Percentiles rank a stretch among this genome's conserved stretches.
phyloP scores from a whole-genome alignment of 78 protist species.

The Pigoraptor vietnamica region DNA sequence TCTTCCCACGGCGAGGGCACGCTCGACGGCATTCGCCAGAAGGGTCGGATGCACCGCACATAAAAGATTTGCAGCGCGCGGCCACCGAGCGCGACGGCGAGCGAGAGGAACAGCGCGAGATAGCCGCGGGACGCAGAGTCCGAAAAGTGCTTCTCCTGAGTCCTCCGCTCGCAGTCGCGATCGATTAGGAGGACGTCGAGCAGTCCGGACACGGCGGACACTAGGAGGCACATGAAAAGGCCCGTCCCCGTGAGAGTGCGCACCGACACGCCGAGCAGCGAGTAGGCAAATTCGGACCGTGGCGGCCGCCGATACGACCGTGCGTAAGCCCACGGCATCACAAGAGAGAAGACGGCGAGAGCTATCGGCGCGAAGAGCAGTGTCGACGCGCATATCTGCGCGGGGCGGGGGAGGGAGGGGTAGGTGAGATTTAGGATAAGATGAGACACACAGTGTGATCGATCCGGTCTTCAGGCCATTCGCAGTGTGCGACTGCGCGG shows the following conservation, averaged over 20 bases:
- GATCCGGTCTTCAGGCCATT: too few species aligned
- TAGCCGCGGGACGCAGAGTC: background rate
- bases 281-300: background rate
- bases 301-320: background rate
- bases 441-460: too few species aligned
- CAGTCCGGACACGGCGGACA: background rate
- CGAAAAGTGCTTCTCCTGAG: background rate
- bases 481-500: too few species aligned
- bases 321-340: background rate
- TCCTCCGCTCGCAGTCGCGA: background rate
- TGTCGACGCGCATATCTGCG: background rate
- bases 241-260: background rate
- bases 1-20: background rate
- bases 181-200: background rate
- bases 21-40: background rate
- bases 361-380: background rate
- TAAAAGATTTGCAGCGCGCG: background rate
- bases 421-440: background rate
- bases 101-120: background rate
- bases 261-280: background rate
- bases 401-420: background rate
- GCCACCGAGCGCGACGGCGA: background rate
- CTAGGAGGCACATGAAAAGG: background rate
- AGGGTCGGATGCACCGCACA: background rate
- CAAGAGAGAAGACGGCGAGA: background rate